Percentiles rank a stretch among this genome's conserved stretches.
phyloP scores from a whole-genome alignment of 495 filamentous ascomycete species.

The Astrothelium macrocarpum region DNA sequence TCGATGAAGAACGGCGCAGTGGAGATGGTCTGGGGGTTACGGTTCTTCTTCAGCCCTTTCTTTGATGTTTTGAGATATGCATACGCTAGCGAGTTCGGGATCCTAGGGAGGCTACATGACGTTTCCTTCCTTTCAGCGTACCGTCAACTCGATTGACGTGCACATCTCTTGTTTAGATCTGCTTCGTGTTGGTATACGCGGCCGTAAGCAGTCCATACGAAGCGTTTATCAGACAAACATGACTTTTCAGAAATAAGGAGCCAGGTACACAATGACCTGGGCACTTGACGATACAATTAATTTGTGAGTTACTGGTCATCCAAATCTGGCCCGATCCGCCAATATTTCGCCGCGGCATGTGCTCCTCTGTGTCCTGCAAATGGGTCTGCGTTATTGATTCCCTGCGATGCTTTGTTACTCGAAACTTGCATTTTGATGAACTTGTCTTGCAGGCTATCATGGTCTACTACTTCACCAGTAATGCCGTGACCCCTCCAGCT shows the following conservation, averaged over 20 bases:
- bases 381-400: background rate
- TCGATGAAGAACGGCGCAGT: background rate
- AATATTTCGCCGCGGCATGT: background rate
- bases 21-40: background rate
- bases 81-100: background rate
- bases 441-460: too few relatives aligned
- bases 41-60: background rate
- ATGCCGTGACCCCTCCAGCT: conserved; percentile 60
- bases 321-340: background rate
- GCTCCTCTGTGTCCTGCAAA: background rate
- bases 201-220: too few relatives aligned
- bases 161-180: background rate
- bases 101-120: background rate
- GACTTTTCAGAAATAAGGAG: too few relatives aligned
- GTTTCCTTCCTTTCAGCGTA: background rate
- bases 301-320: background rate
- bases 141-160: background rate
- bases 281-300: background rate
- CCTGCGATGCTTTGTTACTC: background rate
- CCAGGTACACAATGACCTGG: too few relatives aligned
- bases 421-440: too few relatives aligned
- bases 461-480: conserved; percentile 96
- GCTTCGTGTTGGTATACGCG: background rate
- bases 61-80: background rate
- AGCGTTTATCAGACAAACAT: too few relatives aligned